Evolutionary conservation across 2,329 filamentous ascomycete genomes (phyloP).

Genomic region (Aspergillus fumigatus): DNA sequence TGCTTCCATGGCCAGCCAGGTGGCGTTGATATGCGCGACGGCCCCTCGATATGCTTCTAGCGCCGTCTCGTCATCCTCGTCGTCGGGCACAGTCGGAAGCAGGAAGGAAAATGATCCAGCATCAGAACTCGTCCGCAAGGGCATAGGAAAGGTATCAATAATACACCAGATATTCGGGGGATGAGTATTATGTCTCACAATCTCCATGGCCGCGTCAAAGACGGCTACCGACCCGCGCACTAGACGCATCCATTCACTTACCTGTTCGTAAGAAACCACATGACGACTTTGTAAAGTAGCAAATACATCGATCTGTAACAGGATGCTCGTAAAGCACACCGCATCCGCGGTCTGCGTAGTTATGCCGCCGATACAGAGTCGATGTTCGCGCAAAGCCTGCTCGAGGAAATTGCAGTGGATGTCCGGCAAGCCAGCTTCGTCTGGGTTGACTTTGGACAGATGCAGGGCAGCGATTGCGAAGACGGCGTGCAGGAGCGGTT

Average conservation of each 20-base stretch:
- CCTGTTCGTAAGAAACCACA: neutral
- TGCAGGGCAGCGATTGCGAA: neutral
- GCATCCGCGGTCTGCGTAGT: neutral
- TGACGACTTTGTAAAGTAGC: neutral
- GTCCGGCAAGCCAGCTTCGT: neutral
- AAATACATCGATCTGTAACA: neutral
- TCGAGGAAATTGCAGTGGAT: neutral
- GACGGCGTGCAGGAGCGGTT: neutral
- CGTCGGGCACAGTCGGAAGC: neutral
- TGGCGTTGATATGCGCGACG: slow-evolving; percentile 1
- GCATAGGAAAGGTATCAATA: neutral
- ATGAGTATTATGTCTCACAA: neutral
- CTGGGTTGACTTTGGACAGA: neutral
- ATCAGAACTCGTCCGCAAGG: neutral
- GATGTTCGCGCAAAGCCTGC: neutral
- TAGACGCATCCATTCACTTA: neutral
- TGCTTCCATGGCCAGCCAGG: slow-evolving; percentile 5
- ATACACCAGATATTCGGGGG: neutral
- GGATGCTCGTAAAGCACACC: neutral
- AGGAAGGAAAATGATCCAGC: neutral
- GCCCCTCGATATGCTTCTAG: neutral
- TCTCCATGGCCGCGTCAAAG: neutral
- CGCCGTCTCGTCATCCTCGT: neutral
- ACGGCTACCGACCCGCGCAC: neutral
- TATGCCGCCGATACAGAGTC: neutral